Conservation (phyloP, 495 filamentous ascomycete species). For the Usnea hakonensis region DNA sequence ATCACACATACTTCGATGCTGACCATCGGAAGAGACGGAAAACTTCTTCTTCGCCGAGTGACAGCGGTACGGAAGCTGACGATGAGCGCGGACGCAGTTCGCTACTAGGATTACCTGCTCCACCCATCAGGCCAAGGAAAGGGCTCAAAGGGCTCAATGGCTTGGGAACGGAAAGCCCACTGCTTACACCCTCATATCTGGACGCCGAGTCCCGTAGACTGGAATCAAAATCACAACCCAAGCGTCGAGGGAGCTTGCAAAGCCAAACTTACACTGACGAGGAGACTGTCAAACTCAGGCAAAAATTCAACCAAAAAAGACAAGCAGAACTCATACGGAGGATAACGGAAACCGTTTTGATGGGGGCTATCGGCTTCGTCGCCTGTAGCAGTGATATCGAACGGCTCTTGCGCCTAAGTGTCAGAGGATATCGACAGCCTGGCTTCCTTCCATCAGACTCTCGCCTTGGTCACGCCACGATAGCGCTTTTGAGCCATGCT, state of each 20-base stretch:
- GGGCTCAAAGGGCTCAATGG: slow-evolving; percentile 45
- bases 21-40: slow-evolving; percentile 28
- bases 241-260: slow-evolving; percentile 14
- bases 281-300: slow-evolving; percentile 24
- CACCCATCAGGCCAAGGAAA: slow-evolving; percentile 61
- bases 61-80: slow-evolving; percentile 87
- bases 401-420: not conserved
- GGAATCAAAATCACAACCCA: slow-evolving; percentile 16
- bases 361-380: slow-evolving; percentile 26
- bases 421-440: not conserved
- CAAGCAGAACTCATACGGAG: slow-evolving; percentile 41
- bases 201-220: slow-evolving; percentile 42
- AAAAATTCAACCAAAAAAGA: slow-evolving; percentile 30
- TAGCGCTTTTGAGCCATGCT: slow-evolving; percentile 43
- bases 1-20: slow-evolving; percentile 20
- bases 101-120: slow-evolving; percentile 72
- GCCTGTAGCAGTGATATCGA: slow-evolving; percentile 5
- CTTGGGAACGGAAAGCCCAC: slow-evolving; percentile 39
- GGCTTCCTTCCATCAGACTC: not conserved
- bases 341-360: slow-evolving; percentile 36
- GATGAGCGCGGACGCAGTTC: slow-evolving; percentile 62
- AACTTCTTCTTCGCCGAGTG: slow-evolving; percentile 56
- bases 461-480: not conserved
- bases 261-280: slow-evolving; percentile 15
- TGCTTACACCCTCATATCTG: slow-evolving; percentile 51